Evolutionary conservation across 768 basidiomycete genomes (phyloP).

Genomic region (Rhodosporidiobolus odoratus): DNA sequence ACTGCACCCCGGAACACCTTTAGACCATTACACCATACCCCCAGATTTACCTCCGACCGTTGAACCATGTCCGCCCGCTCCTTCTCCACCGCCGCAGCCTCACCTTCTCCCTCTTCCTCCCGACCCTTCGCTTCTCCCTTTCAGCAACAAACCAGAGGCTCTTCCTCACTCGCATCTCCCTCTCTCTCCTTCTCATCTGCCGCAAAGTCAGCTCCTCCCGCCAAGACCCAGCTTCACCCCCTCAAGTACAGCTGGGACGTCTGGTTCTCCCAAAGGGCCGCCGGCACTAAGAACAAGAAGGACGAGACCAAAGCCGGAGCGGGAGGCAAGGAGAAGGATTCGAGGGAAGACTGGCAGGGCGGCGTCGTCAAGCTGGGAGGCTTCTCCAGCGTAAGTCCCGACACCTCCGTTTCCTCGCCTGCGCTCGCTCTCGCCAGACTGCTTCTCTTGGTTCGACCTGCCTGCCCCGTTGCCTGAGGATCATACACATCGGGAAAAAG

Average conservation of each 20-base stretch:
- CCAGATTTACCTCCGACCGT: not conserved
- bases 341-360: conserved; percentile 34
- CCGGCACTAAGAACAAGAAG: conserved; percentile 25
- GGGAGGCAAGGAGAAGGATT: conserved; percentile 24
- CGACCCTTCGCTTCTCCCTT: no score
- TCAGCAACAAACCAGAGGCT: conserved; percentile 19
- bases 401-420: no score
- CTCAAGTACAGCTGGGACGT: conserved; percentile 39
- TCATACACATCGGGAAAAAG: no score
- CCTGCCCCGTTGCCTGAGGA: no score
- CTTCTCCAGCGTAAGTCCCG: conserved; percentile 33
- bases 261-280: conserved; percentile 32
- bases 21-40: conserved; percentile 5
- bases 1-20: no score
- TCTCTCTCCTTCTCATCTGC: not conserved
- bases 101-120: conserved; percentile 18
- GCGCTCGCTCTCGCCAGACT: no score
- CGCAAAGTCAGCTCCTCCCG: not conserved
- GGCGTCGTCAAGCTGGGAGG: conserved; percentile 37
- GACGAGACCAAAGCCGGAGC: conserved; percentile 13
- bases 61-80: conserved; percentile 23
- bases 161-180: conserved; percentile 11
- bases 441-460: no score
- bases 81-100: conserved; percentile 5
- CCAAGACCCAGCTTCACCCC: conserved; percentile 22